Conservation (phyloP, 179 eudicot genomes). For the Beta macrorhiza region DNA sequence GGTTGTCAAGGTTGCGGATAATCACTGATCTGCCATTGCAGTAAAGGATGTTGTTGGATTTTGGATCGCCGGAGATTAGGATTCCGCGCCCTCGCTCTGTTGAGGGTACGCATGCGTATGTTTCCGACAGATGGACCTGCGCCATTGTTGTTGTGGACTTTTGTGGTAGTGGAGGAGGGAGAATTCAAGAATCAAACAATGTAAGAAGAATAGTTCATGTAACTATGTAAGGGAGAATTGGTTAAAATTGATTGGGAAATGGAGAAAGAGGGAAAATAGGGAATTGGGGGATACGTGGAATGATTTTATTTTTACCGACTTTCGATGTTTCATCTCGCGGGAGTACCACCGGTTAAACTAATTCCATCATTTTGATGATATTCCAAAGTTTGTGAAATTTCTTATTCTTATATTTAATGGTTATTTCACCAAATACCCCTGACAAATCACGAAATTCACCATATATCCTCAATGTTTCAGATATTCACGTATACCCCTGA, state of each 20-base stretch:
- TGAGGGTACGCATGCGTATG: slow-evolving; percentile 91
- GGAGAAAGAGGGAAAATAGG: not conserved
- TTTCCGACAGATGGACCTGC: slow-evolving; percentile 53
- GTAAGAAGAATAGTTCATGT: not conserved
- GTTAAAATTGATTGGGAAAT: not conserved
- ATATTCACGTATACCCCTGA: too few species aligned
- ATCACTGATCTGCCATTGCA: slow-evolving; percentile 94
- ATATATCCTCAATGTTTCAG: too few species aligned
- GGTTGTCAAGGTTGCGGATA: slow-evolving; percentile 73
- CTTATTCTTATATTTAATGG: too few species aligned
- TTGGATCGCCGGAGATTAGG: slow-evolving; percentile 82
- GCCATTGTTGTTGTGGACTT: slow-evolving; percentile 36
- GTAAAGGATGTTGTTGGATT: slow-evolving; percentile 76
- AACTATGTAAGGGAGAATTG: too few species aligned
- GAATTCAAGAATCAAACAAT: not conserved
- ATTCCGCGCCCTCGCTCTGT: slow-evolving; percentile 97
- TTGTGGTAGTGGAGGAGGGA: not conserved
- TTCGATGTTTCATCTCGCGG: too few species aligned
- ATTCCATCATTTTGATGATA: too few species aligned
- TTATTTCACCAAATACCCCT: too few species aligned
- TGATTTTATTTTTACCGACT: too few species aligned
- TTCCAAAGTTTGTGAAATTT: too few species aligned
- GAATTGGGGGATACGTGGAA: too few species aligned
- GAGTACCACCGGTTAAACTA: too few species aligned
- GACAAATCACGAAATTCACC: too few species aligned